phyloP scores from a whole-genome alignment of 2,329 filamentous ascomycete genomes.

The Cryphonectria parasitica region DNA sequence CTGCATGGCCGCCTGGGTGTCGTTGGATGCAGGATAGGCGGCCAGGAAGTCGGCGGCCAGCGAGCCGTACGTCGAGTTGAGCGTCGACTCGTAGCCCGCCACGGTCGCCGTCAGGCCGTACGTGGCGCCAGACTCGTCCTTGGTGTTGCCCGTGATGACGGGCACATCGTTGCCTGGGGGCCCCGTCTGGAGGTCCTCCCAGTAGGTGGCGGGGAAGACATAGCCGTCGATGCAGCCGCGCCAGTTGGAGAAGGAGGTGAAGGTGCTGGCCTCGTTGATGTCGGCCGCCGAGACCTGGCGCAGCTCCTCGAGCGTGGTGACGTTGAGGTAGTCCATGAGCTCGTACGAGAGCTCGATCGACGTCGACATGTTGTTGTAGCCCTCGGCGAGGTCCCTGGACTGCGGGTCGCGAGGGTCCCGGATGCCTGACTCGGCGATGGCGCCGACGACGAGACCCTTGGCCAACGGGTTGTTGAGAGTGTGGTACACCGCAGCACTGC shows the following conservation, averaged over 20 bases:
- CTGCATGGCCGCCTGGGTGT: neutral
- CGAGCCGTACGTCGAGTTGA: neutral
- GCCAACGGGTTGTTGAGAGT: slow-evolving; percentile 1
- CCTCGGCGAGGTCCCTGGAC: neutral
- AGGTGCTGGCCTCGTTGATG: neutral
- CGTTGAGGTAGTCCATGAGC: neutral
- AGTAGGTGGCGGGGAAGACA: slow-evolving; percentile 5
- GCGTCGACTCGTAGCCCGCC: neutral
- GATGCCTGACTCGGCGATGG: slow-evolving; percentile 1
- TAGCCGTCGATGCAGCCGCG: slow-evolving; percentile 11
- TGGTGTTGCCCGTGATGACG: slow-evolving; percentile 11
- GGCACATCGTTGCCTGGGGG: slow-evolving; percentile 2
- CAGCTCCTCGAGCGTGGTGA: neutral
- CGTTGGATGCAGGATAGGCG: neutral
- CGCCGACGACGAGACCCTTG: slow-evolving; percentile 9
- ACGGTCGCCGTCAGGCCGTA: neutral
- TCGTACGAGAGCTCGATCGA: neutral
- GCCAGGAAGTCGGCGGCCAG: neutral
- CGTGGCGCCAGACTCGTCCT: neutral
- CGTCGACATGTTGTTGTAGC: slow-evolving; percentile 4
- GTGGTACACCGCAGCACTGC: slow-evolving; percentile 7
- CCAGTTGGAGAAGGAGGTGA: slow-evolving; percentile 10
- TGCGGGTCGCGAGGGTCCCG: neutral
- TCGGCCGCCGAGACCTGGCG: neutral
- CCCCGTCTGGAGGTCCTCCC: neutral